Base-by-base conservation (phyloP, 169 alveolate species). In the Amoebophrya sp. region DNA sequence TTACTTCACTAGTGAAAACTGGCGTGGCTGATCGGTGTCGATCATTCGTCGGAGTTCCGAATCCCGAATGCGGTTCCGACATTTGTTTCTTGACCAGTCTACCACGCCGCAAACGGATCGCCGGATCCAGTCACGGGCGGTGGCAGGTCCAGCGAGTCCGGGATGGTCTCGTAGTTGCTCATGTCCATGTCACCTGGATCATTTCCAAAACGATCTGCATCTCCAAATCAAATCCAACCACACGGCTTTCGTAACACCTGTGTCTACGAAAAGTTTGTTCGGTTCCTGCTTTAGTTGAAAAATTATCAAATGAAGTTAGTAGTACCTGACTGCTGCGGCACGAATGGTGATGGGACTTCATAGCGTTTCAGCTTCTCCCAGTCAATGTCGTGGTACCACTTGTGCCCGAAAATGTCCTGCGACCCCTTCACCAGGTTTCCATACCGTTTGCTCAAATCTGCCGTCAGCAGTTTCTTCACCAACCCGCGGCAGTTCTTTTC, bases 401-500 rank as follows among this genome's bases (percentile, higher is more conserved):
- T 58, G 78, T 58, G 78, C 29, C 23, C 5, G 23, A 58, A 58
- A 41, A 88, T 40, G 78, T 31, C 38, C 39, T 23, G 69, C 4
- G 43, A 7, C 29, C 58, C 78, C 23, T 88, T 26, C 69, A 15
- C 87, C 41, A 93, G 88, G 88, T 88, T 88, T 0, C 95, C 99
- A 34, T 96, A 97, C 58, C 99, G 95, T 95, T 98, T 97, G 91
- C 98, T 94, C 88, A 97, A 95, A 90, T 98, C 99, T 29, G 97
- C 96, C 50, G 97, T 95, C 39, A 98, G 95, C 40, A 98, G 95
- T 92, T 97, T 97, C 94, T 97, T 96, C 42, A 98, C 98, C 90
- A 98, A 41, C 5, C 48, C 91, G 45, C 45, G 26, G 69, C 41
- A 20, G 40, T 69, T 29, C 88, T 69, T 20, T 0, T 69, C 88